Base-by-base conservation (phyloP, 208 protist genomes). In the Trypanosoma scelopori region DNA sequence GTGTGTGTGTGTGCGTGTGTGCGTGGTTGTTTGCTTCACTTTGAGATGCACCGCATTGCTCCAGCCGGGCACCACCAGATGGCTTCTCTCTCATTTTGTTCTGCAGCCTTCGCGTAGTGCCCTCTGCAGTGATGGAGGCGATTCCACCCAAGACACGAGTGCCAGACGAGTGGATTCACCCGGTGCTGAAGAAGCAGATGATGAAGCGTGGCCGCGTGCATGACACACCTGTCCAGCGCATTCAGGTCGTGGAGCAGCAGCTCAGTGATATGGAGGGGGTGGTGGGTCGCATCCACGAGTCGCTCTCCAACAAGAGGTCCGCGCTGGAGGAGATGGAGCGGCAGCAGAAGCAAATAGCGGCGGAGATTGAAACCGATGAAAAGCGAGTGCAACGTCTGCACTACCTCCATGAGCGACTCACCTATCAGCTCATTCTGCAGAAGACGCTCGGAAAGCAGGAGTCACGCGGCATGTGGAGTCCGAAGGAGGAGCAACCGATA, bases 91-190 rank as follows among this genome's bases (percentile, higher is more conserved):
- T 61, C 53, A 60, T 60, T 60, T 60, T 67, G 47, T 62, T 41
- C 58, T 41, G 16, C 46, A 39, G 32, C 32, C 32, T 11, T 37
- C 32, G 32, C 32, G 32, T 32, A 9, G 9, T 9, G n/a, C 30
- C 15, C n/a, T 9, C 13, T 15, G 28, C 23, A 55, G 39, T 11
- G 20, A 65, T 61, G 66, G 61, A 60, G 42, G 20, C 61, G 13
- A 61, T 69, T n/a, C 52, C 55, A 2, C 70, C 70, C 11, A 76
- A 70, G 53, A 62, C 65, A 28, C 49, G 56, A 5, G 75, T 87
- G 16, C 74, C 77, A 1, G 49, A 69, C 1, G 67, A 72, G 13
- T 94, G 88, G 88, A 74, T 92, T 71, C 88, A 94, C 60, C 76
- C 79, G 2, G 79, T 83, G 49, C 49, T 94, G 46, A 78, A 71